These are phyloP conservation scores for Zygosaccharomyces pseudobailii DNA, from an alignment of 1,139 yeast species.

Conservation along the genomic window DNA sequence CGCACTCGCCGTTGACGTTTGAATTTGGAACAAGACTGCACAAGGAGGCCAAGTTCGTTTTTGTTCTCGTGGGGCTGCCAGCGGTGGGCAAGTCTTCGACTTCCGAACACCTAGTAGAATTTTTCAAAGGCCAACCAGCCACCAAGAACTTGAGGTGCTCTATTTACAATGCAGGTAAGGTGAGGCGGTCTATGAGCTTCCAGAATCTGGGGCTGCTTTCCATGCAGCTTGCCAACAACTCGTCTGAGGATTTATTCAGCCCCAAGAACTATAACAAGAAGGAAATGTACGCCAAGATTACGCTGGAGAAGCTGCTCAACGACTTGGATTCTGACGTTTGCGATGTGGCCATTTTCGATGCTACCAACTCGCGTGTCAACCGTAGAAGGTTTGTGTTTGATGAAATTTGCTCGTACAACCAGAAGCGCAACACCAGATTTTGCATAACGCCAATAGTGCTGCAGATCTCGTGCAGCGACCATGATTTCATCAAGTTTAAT, in stretches of 20 bases:
- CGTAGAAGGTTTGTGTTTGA: constrained; percentile 43
- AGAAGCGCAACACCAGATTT: constrained; percentile 17
- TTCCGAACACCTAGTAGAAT: constrained; percentile 46
- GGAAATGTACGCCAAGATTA: constrained; percentile 56
- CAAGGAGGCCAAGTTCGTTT: constrained; percentile 35
- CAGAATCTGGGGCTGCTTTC: constrained; percentile 16
- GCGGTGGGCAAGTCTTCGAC: constrained; percentile 70
- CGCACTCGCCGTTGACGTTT: constrained; percentile 11
- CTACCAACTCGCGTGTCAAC: constrained; percentile 58
- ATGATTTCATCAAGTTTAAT: constrained; percentile 46
- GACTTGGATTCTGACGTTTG: constrained; percentile 43
- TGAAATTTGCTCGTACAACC: constrained; percentile 25
- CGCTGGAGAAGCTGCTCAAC: constrained; percentile 47
- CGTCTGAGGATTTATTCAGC: constrained; percentile 44
- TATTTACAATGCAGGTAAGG: constrained; percentile 54
- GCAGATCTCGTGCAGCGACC: constrained; percentile 44
- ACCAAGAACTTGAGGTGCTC: constrained; percentile 26
- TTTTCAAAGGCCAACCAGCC: constrained; percentile 32
- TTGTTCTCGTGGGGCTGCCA: constrained; percentile 63
- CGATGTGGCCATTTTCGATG: constrained; percentile 64
- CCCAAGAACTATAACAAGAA: constrained; percentile 45
- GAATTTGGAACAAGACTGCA: constrained; percentile 1
- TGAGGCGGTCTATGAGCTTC: constrained; percentile 41
- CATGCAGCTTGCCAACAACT: constrained; percentile 28
- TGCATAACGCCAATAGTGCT: constrained; percentile 38